Conservation (phyloP, 129 eudicot species). For the Flaveria robusta region DNA sequence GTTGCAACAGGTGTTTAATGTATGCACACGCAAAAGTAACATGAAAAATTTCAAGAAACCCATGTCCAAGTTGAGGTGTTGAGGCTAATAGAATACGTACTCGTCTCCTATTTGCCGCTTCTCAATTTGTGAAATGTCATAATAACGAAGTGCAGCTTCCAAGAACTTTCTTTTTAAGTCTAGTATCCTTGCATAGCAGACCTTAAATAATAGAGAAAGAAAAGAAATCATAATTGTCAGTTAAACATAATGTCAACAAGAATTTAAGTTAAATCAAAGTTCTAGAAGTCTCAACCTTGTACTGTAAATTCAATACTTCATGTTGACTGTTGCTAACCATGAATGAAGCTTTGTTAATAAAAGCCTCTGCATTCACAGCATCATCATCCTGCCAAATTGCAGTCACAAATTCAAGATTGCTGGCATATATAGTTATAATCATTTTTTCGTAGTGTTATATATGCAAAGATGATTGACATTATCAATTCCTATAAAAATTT, state of each 20-base stretch:
- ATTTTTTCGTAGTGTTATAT: background rate
- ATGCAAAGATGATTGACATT: background rate
- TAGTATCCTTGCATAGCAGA: slow-evolving; percentile 91
- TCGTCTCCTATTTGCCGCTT: slow-evolving; percentile 92
- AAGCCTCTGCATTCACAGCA: slow-evolving; percentile 95
- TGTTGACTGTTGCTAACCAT: slow-evolving; percentile 92
- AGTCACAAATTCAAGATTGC: slow-evolving; percentile 2
- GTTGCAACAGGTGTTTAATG: slow-evolving; percentile 2
- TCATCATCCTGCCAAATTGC: slow-evolving; percentile 83
- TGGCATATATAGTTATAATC: background rate
- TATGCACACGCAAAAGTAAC: background rate
- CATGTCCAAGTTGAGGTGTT: background rate
- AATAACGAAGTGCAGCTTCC: slow-evolving; percentile 98
- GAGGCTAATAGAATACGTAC: slow-evolving; percentile 48
- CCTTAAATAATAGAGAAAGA: slow-evolving; percentile 40
- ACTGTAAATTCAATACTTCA: slow-evolving; percentile 89
- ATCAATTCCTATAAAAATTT: background rate
- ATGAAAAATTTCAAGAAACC: background rate
- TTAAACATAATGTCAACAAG: slow-evolving; percentile 5
- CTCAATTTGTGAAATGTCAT: slow-evolving; percentile 91
- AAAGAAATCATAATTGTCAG: background rate
- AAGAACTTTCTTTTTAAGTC: slow-evolving; percentile 94
- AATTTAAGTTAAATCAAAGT: background rate
- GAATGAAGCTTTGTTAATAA: slow-evolving; percentile 95
- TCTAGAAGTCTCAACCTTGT: slow-evolving; percentile 62